Evolutionary conservation across 1,284 basidiomycete species (phyloP).

Genomic region (Trametes polyzona): DNA sequence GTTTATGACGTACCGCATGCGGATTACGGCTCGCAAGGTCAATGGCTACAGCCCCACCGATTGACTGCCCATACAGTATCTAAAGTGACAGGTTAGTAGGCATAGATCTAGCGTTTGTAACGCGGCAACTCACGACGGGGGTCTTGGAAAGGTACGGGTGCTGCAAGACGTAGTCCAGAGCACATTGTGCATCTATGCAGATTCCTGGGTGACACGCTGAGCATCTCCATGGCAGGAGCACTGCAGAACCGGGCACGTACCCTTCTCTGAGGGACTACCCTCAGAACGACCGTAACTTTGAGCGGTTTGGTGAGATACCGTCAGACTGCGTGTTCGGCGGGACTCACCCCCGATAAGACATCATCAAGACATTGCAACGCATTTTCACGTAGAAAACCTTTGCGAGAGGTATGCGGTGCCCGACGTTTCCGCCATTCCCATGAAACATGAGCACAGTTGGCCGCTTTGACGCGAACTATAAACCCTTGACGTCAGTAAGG

Average conservation of each 20-base stretch:
- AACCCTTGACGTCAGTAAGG: constrained; percentile 13
- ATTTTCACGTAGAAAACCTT: constrained; percentile 84
- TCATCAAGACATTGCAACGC: constrained; percentile 88
- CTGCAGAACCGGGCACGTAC: constrained; percentile 41
- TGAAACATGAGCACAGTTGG: constrained; percentile 92
- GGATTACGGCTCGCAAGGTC: constrained; percentile 86
- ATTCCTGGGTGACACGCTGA: constrained; percentile 53
- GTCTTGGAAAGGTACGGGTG: constrained; percentile 74
- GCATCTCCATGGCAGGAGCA: background rate
- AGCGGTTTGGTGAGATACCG: background rate
- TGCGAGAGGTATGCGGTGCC: constrained; percentile 90
- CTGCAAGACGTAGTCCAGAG: constrained; percentile 75
- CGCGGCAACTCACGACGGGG: constrained; percentile 54
- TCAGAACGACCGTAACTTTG: constrained; percentile 84
- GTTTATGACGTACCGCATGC: constrained; percentile 51
- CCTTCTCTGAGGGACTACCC: constrained; percentile 83
- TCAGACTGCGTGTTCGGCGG: background rate
- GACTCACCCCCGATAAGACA: constrained; percentile 83
- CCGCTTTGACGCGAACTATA: constrained; percentile 61
- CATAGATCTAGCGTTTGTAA: background rate
- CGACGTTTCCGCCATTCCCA: constrained; percentile 84
- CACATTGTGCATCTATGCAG: constrained; percentile 80
- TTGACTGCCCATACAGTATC: constrained; percentile 92
- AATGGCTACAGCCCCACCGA: constrained; percentile 95
- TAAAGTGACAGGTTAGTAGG: constrained; percentile 32